Percentiles rank a stretch among this genome's conserved stretches.
phyloP scores from a whole-genome alignment of 129 eudicot genomes.

The Cynara cardunculus region DNA sequence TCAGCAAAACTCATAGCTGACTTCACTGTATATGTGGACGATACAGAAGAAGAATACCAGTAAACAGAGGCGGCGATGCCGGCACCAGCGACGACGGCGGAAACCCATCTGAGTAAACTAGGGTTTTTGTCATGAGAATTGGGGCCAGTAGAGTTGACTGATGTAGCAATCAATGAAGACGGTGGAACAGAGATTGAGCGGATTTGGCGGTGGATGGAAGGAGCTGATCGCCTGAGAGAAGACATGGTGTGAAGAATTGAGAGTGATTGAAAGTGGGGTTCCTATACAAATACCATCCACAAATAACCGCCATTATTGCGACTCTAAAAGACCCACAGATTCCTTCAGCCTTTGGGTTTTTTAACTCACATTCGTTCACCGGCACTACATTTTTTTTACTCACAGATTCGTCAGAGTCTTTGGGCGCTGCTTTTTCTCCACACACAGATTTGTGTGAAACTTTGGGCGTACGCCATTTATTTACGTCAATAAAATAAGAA shows the following conservation, averaged over 20 bases:
- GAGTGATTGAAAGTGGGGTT: not conserved
- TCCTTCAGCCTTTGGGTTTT: too few species aligned
- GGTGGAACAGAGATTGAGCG: constrained; percentile 41
- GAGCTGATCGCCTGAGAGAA: constrained; percentile 44
- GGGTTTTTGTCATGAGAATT: constrained; percentile 11
- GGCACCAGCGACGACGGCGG: constrained; percentile 39
- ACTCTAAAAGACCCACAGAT: too few species aligned
- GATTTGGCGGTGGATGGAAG: constrained; percentile 33
- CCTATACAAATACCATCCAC: not conserved
- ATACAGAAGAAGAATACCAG: constrained; percentile 26
- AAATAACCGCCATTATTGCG: not conserved
- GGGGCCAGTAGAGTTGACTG: constrained; percentile 14
- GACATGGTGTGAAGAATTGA: constrained; percentile 26
- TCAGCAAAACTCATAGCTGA: constrained; percentile 44
- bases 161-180: constrained; percentile 19
- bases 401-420: too few species aligned
- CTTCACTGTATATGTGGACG: constrained; percentile 20
- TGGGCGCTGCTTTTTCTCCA: too few species aligned
- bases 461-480: too few species aligned
- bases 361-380: too few species aligned
- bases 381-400: too few species aligned
- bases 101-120: constrained; percentile 37
- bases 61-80: constrained; percentile 35
- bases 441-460: too few species aligned
- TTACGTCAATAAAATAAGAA: too few species aligned